phyloP scores from a whole-genome alignment of 1,284 basidiomycete genomes.

The Ganoderma lucidum region DNA sequence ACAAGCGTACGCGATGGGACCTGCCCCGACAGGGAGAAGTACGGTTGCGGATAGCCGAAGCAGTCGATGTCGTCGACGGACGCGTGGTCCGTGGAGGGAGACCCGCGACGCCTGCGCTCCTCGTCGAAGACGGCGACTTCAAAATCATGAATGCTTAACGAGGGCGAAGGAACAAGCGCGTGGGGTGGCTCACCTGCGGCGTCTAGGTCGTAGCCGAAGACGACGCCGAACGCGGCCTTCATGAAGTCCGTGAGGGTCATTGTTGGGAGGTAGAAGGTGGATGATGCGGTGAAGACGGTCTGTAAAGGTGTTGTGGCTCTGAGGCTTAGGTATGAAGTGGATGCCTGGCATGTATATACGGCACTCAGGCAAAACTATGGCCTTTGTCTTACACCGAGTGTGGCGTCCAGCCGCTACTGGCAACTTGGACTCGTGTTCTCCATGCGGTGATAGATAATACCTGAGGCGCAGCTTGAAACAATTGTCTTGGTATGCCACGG shows the following conservation, averaged over 20 bases:
- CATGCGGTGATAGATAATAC: background rate
- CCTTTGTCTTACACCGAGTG: background rate
- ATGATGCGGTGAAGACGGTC: background rate
- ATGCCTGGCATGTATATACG: background rate
- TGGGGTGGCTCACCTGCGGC: slow-evolving; percentile 1
- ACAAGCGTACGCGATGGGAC: slow-evolving; percentile 1
- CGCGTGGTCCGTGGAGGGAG: background rate
- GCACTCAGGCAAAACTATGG: background rate
- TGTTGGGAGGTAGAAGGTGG: background rate
- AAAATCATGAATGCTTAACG: background rate
- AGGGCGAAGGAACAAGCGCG: background rate
- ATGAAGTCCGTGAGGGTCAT: slow-evolving; percentile 7
- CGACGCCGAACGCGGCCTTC: slow-evolving; percentile 8
- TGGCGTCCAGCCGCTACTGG: background rate
- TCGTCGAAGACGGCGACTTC: background rate
- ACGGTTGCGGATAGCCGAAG: slow-evolving; percentile 3
- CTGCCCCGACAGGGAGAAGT: slow-evolving; percentile 3
- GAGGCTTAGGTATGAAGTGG: background rate
- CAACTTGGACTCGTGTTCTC: background rate
- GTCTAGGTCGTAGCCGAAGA: slow-evolving; percentile 15
- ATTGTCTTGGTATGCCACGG: background rate
- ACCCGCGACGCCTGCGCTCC: background rate
- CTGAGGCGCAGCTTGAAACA: background rate
- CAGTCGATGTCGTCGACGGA: background rate
- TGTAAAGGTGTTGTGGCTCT: background rate